Base-by-base conservation (phyloP, 148 eudicot species). In the Silene uniflora region DNA sequence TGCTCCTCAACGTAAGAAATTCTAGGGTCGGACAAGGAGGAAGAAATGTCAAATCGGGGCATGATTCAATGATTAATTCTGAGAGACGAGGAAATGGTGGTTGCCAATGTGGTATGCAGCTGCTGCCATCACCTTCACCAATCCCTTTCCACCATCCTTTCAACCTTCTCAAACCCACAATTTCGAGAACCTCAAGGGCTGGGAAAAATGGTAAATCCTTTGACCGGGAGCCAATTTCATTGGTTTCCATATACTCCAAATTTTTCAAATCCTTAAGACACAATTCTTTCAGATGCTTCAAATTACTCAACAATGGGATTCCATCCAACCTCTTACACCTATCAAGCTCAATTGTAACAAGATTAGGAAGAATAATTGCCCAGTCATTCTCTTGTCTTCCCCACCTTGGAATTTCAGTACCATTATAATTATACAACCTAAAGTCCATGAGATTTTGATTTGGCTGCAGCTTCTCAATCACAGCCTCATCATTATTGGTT, bases 401-500 rank as follows among this genome's bases (percentile, higher is more conserved):
- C 84, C 84, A 82, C 23, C 24, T 42, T 46, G 81, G 81, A 22
- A 82, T 59, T 29, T 7, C 59, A 10, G 21, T 2, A 0, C 81
- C 79, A 0, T 13, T 3, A 24, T 78, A 81, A 1, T 52, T 0
- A 4, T 0, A 0, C 0, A 78, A 6, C 16, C 0, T 0, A 3
- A 82, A 18, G 7, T 0, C 14, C 64, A 32, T 72, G 6, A 82
- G 16, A 79, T 71, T 59, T 9, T 56, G 24, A 67, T 29, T 75
- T 2, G 85, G 82, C 54, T 72, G 55, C 1, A 82, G 66, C 23
- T 6, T 47, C 54, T 71, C 85, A 27, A 82, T 8, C 18, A 75
- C 2, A 11, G 64, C 76, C 23, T n/a, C n/a, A n/a, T 78, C 76
- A 67, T 29, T 32, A 6, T 61, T 16, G 9, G 2, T 19, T n/a